Conservation (phyloP, 495 filamentous ascomycete genomes). For the Trichoderma parareesei region DNA sequence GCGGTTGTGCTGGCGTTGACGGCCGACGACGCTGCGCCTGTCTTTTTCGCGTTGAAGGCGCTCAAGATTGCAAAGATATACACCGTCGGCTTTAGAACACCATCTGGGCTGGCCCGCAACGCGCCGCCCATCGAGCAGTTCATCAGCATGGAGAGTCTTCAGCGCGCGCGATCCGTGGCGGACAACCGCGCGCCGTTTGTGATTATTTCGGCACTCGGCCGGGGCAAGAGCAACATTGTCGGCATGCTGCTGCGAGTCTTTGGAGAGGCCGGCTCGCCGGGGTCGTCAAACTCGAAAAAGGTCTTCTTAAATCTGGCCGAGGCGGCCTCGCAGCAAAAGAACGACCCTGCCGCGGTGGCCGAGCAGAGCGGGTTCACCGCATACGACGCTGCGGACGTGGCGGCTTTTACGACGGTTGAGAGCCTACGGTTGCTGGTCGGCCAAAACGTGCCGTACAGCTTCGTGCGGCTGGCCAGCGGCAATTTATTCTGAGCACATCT, state of each 20-base stretch:
- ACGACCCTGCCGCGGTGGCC: slow-evolving; percentile 62
- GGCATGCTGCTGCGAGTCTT: slow-evolving; percentile 69
- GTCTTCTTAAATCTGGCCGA: slow-evolving; percentile 75
- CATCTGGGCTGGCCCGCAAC: slow-evolving; percentile 51
- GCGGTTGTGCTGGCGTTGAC: slow-evolving; percentile 63
- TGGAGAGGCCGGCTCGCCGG: slow-evolving; percentile 25
- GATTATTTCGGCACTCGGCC: slow-evolving; percentile 67
- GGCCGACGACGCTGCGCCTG: slow-evolving; percentile 62
- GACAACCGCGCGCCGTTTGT: slow-evolving; percentile 54
- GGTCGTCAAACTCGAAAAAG: slow-evolving; percentile 51
- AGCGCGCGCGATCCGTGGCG: slow-evolving; percentile 46
- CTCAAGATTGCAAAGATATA: slow-evolving; percentile 73
- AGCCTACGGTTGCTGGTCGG: slow-evolving; percentile 69
- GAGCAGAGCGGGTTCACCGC: slow-evolving; percentile 65
- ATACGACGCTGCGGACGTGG: slow-evolving; percentile 70
- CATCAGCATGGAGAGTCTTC: slow-evolving; percentile 69
- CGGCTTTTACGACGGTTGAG: slow-evolving; percentile 74
- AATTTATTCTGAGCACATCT: slow-evolving; percentile 48
- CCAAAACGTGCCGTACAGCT: slow-evolving; percentile 81
- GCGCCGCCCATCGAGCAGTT: slow-evolving; percentile 59
- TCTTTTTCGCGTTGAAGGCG: slow-evolving; percentile 66
- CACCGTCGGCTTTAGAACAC: slow-evolving; percentile 72
- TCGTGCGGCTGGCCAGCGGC: slow-evolving; percentile 70
- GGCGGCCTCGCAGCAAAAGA: slow-evolving; percentile 47
- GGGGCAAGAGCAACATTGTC: slow-evolving; percentile 72